Percentiles rank a stretch among this genome's conserved stretches.
These are phyloP conservation scores for Ogataea siamensis DNA, from an alignment of 805 yeast genomes.

Conservation along the genomic window DNA sequence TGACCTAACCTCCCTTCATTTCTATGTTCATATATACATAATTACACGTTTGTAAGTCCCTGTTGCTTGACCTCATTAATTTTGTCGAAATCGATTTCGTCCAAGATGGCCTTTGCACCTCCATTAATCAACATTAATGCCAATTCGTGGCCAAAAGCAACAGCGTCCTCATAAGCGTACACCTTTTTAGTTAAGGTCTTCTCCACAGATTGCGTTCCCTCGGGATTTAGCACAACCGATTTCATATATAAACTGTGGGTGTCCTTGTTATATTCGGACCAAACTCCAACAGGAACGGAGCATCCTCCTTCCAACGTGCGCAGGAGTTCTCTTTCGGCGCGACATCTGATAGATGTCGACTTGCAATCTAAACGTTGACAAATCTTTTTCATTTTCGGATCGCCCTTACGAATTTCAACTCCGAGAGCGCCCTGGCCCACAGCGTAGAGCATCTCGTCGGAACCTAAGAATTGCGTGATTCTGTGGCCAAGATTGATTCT, in stretches of 20 bases:
- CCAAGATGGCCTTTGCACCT: constrained; percentile 85
- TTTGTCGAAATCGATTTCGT: constrained; percentile 70
- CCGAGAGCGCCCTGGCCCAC: constrained; percentile 99
- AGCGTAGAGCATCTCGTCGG: constrained; percentile 87
- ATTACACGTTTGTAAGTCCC: constrained; percentile 27
- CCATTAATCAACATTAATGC: constrained; percentile 63
- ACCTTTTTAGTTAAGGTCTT: constrained; percentile 43
- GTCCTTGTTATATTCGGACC: constrained; percentile 45
- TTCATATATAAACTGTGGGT: constrained; percentile 50
- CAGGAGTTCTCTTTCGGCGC: constrained; percentile 86
- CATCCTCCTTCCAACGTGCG: constrained; percentile 95
- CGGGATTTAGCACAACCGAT: constrained; percentile 80
- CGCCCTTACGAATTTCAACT: constrained; percentile 77
- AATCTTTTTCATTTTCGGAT: constrained; percentile 54
- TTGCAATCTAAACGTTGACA: constrained; percentile 64
- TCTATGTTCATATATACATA: constrained; percentile 8
- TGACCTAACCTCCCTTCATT: constrained; percentile 5
- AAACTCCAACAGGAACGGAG: constrained; percentile 94
- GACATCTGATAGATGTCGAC: constrained; percentile 69
- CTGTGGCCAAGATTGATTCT: constrained; percentile 72
- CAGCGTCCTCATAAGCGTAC: constrained; percentile 55
- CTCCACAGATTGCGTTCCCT: constrained; percentile 71
- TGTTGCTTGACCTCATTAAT: constrained; percentile 44
- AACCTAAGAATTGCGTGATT: constrained; percentile 67
- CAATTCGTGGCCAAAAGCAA: constrained; percentile 61